Percentiles rank a stretch among this genome's conserved stretches.
These are phyloP conservation scores for Rhizopus delemar DNA, from an alignment of 371 early-diverging fungal genomes.

Conservation along the genomic window DNA sequence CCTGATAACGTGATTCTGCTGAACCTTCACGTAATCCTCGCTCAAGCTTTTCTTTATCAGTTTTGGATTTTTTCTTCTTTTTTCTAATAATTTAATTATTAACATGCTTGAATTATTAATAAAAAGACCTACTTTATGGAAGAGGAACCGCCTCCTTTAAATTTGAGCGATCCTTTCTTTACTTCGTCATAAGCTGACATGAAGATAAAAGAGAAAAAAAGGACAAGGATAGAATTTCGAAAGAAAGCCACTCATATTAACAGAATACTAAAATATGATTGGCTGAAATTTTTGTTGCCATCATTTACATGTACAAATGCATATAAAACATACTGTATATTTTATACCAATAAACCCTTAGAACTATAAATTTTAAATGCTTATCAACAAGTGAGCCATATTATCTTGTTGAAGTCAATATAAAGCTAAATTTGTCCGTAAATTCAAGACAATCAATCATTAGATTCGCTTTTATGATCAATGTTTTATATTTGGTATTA, in stretches of 20 bases:
- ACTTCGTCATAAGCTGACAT: constrained; percentile 60
- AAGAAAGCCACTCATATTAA: neutral
- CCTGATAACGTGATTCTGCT: constrained; percentile 15
- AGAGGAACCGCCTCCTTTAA: constrained; percentile 57
- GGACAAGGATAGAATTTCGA: neutral
- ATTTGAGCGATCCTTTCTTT: constrained; percentile 58
- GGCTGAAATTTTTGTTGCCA: too few relatives aligned
- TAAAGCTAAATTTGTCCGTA: too few relatives aligned
- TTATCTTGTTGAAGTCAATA: too few relatives aligned
- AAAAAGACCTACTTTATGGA: constrained; percentile 50
- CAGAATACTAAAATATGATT: too few relatives aligned
- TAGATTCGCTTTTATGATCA: too few relatives aligned
- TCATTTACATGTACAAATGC: too few relatives aligned
- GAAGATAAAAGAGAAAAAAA: constrained; percentile 3
- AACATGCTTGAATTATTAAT: constrained; percentile 20
- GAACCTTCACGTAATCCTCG: constrained; percentile 41
- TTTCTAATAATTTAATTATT: constrained; percentile 43
- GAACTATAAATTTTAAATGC: too few relatives aligned
- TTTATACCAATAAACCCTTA: too few relatives aligned
- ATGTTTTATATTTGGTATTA: too few relatives aligned
- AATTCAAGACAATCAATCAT: too few relatives aligned
- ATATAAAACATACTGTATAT: too few relatives aligned
- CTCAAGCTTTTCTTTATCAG: constrained; percentile 50
- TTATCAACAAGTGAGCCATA: too few relatives aligned
- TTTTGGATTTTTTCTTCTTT: constrained; percentile 59